Percentiles rank a stretch among this genome's conserved stretches.
Conservation (phyloP, 2,329 filamentous ascomycete species). For the Sphaceloma murrayae region DNA sequence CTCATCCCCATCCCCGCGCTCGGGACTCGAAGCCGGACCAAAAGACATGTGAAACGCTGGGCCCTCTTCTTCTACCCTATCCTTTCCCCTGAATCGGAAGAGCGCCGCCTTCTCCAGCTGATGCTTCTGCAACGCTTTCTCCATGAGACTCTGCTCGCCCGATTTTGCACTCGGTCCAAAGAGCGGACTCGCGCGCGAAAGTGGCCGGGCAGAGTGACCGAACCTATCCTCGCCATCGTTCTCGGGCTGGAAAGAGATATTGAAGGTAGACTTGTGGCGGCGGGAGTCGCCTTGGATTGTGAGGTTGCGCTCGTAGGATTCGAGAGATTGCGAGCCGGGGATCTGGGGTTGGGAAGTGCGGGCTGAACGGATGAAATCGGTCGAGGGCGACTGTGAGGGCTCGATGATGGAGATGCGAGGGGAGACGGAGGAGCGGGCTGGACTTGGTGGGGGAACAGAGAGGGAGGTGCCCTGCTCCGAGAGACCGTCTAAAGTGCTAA, state of each 20-base stretch:
- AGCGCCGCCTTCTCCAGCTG: conserved; percentile 28
- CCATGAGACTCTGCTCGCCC: conserved; percentile 24
- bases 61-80: conserved; percentile 23
- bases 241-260: too few relatives aligned
- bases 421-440: background rate
- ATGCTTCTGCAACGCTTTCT: conserved; percentile 27
- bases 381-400: too few relatives aligned
- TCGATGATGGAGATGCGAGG: background rate
- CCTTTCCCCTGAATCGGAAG: conserved; percentile 26
- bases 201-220: too few relatives aligned
- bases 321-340: conserved; percentile 20
- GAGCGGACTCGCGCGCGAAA: conserved; percentile 20
- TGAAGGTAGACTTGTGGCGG: conserved; percentile 23
- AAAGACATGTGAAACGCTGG: conserved; percentile 21
- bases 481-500: conserved; percentile 21
- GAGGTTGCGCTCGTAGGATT: conserved; percentile 25
- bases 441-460: conserved; percentile 17
- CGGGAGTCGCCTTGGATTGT: conserved; percentile 25
- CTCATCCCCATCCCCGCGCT: too few relatives aligned
- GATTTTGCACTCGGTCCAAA: conserved; percentile 1
- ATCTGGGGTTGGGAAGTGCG: background rate
- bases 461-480: conserved; percentile 21
- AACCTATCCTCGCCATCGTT: too few relatives aligned
- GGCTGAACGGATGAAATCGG: conserved; percentile 8
- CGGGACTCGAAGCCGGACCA: conserved; percentile 11